Evolutionary conservation across 306 rosid genomes (phyloP).

Genomic region (Quercus ilex): DNA sequence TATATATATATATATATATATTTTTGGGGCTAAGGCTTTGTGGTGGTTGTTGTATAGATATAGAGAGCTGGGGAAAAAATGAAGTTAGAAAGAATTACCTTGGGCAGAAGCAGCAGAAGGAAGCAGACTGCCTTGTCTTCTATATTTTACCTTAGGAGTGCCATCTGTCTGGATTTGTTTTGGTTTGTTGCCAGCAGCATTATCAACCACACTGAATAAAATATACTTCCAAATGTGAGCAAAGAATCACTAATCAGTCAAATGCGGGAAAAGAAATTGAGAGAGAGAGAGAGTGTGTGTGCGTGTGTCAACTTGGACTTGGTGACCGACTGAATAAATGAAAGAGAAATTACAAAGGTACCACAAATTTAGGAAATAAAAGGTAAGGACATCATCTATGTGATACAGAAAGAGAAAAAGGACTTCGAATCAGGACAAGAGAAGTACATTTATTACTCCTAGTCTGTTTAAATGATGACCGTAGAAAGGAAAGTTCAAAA

Average conservation of each 20-base stretch:
- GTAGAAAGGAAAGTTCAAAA: not conserved
- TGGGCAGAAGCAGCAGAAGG: conserved; percentile 36
- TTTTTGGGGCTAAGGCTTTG: no score
- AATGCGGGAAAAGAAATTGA: not conserved
- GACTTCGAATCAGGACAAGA: not conserved
- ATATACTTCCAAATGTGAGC: conserved; percentile 15
- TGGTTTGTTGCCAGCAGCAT: conserved; percentile 7
- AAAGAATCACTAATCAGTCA: not conserved
- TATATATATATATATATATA: no score
- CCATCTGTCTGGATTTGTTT: conserved; percentile 10
- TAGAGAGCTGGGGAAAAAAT: not conserved
- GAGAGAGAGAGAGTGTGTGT: not conserved
- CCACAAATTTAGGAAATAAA: not conserved
- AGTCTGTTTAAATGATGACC: not conserved
- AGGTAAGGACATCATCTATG: not conserved
- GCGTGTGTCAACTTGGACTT: not conserved
- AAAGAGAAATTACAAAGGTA: not conserved
- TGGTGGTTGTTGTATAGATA: not conserved
- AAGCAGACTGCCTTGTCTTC: conserved; percentile 15
- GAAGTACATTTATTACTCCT: not conserved
- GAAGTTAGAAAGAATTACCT: conserved; percentile 32
- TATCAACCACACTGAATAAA: conserved; percentile 30
- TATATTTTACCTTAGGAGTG: conserved; percentile 8
- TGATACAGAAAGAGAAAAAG: not conserved
- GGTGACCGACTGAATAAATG: not conserved